These are phyloP conservation scores for Apodospora peruviana DNA, from an alignment of 495 filamentous ascomycete species.

Conservation along the genomic window DNA sequence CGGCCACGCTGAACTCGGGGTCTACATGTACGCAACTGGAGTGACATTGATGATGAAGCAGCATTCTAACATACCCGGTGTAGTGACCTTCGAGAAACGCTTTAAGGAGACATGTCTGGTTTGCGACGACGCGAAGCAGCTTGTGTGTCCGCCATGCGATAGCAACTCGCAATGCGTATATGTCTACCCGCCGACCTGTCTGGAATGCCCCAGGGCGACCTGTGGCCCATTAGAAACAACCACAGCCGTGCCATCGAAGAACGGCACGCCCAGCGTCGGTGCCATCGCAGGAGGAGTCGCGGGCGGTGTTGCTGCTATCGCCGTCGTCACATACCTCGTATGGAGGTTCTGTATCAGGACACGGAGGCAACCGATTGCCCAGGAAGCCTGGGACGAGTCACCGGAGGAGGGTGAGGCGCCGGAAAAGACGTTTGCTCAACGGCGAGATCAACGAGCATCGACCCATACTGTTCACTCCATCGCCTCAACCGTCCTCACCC, in stretches of 20 bases:
- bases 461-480: conserved; percentile 88
- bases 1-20: conserved; percentile 2
- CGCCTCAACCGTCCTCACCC: conserved; percentile 89
- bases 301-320: conserved; percentile 66
- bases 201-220: conserved; percentile 32
- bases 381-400: conserved; percentile 50
- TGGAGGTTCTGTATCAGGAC: conserved; percentile 86
- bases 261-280: conserved; percentile 58
- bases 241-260: conserved; percentile 16
- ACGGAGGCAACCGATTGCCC: conserved; percentile 55
- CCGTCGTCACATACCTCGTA: conserved; percentile 66
- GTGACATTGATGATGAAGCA: neutral
- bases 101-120: conserved; percentile 17
- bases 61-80: neutral
- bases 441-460: conserved; percentile 63
- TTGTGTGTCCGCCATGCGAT: conserved; percentile 21
- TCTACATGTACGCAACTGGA: conserved; percentile 1
- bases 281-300: conserved; percentile 83
- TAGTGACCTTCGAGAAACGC: neutral
- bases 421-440: conserved; percentile 54
- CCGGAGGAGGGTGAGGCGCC: conserved; percentile 47
- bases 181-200: conserved; percentile 27
- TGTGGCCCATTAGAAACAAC: conserved; percentile 22
- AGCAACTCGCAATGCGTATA: conserved; percentile 27
- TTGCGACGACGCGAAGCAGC: conserved; percentile 17